Conservation (phyloP, 371 early-diverging fungal species). For the Furculomyces boomerangus region DNA sequence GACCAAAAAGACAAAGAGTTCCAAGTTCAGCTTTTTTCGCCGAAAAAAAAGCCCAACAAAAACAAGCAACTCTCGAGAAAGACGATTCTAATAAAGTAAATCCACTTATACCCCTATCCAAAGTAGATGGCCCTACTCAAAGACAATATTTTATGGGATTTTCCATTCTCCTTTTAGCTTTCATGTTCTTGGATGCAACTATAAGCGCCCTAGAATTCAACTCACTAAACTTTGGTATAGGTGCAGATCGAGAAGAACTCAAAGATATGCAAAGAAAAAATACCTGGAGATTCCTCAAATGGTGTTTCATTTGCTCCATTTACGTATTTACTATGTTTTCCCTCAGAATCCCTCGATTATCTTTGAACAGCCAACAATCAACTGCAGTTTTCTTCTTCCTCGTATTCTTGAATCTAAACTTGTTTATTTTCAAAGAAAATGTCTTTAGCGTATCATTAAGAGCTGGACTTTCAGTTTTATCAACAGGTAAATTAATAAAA, state of each 20-base stretch:
- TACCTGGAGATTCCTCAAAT: constrained; percentile 13
- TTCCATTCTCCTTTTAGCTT: constrained; percentile 9
- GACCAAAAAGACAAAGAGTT: too few species aligned
- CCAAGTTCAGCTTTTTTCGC: too few species aligned
- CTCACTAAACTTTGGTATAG: background rate
- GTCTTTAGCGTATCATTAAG: constrained; percentile 13
- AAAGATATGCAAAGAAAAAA: constrained; percentile 4
- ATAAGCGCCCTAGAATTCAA: background rate
- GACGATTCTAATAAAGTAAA: background rate
- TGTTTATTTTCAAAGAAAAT: constrained; percentile 18
- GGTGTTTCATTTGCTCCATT: constrained; percentile 11
- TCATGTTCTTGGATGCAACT: constrained; percentile 12
- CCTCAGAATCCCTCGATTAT: constrained; percentile 13
- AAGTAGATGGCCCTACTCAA: constrained; percentile 20
- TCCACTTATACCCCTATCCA: constrained; percentile 14
- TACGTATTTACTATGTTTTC: constrained; percentile 11
- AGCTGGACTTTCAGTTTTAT: constrained; percentile 10
- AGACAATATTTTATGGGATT: constrained; percentile 13
- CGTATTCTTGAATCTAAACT: constrained; percentile 14
- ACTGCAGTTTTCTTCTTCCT: constrained; percentile 3
- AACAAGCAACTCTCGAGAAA: background rate
- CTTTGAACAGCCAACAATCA: constrained; percentile 1
- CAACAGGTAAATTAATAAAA: constrained; percentile 17
- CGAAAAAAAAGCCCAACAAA: background rate
- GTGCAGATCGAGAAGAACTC: background rate